A percentile compares a stretch with the other conserved stretches of the same genome.
Conservation (phyloP, 2,329 filamentous ascomycete species). For the Leptosphaerulina australis region DNA sequence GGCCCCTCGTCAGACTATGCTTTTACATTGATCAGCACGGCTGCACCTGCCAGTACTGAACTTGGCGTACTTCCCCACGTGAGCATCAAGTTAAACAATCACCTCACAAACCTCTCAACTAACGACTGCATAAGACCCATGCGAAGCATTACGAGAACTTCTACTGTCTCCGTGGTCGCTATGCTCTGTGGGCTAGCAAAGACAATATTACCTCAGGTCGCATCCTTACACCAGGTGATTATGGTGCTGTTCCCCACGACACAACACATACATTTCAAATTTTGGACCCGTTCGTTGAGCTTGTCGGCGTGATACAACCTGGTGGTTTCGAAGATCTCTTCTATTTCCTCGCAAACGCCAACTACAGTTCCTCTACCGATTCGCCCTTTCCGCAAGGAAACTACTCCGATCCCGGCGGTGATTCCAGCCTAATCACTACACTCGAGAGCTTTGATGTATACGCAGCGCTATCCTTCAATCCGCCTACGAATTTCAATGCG, state of each 20-base stretch:
- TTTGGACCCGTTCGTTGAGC: slow-evolving; percentile 56
- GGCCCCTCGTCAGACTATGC: slow-evolving; percentile 54
- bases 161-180: slow-evolving; percentile 53
- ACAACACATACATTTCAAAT: slow-evolving; percentile 58
- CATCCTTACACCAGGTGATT: slow-evolving; percentile 54
- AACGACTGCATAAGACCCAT: slow-evolving; percentile 37
- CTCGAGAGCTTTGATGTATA: slow-evolving; percentile 55
- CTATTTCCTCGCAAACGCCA: slow-evolving; percentile 47
- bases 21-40: slow-evolving; percentile 55
- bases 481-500: slow-evolving; percentile 48
- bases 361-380: slow-evolving; percentile 45
- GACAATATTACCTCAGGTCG: slow-evolving; percentile 43
- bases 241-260: slow-evolving; percentile 54
- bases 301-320: slow-evolving; percentile 55
- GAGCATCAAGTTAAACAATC: not conserved
- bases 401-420: slow-evolving; percentile 37
- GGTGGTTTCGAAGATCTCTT: slow-evolving; percentile 59
- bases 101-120: not conserved
- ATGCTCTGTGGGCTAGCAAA: slow-evolving; percentile 55
- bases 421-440: slow-evolving; percentile 38
- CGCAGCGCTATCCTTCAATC: slow-evolving; percentile 50
- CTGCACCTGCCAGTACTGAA: slow-evolving; percentile 45
- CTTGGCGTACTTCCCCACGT: slow-evolving; percentile 54
- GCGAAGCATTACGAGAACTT: slow-evolving; percentile 56
- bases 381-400: slow-evolving; percentile 47